Evolutionary conservation across 169 alveolate species (phyloP).

Genomic region (Cryptosporidium andersoni): DNA sequence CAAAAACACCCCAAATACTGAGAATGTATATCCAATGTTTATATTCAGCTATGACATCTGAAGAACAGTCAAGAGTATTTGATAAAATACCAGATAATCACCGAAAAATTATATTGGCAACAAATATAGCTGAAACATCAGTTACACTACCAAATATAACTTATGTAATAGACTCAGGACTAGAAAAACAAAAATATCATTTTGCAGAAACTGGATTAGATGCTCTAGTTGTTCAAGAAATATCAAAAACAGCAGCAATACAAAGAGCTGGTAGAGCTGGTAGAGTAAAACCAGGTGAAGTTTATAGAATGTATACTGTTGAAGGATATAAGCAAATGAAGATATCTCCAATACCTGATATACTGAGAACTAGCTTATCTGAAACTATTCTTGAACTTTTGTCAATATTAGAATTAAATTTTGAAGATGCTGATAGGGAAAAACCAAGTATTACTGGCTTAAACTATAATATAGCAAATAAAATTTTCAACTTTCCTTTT

Average conservation of each 20-base stretch:
- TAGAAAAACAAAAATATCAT: slow-evolving; percentile 85
- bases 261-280: slow-evolving; percentile 98
- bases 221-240: slow-evolving; percentile 82
- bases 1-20: slow-evolving; percentile 70
- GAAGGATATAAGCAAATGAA: slow-evolving; percentile 81
- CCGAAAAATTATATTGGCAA: slow-evolving; percentile 83
- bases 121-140: slow-evolving; percentile 97
- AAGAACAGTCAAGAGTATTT: slow-evolving; percentile 82
- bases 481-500: slow-evolving; percentile 84
- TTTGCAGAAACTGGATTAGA: slow-evolving; percentile 86
- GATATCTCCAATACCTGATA: slow-evolving; percentile 85
- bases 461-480: slow-evolving; percentile 7
- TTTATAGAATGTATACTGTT: slow-evolving; percentile 90
- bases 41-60: slow-evolving; percentile 85
- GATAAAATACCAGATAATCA: slow-evolving; percentile 79
- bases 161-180: slow-evolving; percentile 93
- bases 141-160: slow-evolving; percentile 93
- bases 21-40: slow-evolving; percentile 71
- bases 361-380: slow-evolving; percentile 88
- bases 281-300: slow-evolving; percentile 87
- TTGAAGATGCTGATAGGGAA: neutral
- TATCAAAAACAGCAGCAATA: slow-evolving; percentile 91
- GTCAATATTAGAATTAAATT: slow-evolving; percentile 82
- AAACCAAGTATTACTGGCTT: neutral
- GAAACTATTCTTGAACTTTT: slow-evolving; percentile 88